Evolutionary conservation across 306 rosid species (phyloP).

Genomic region (Gastrolobium villosum): DNA sequence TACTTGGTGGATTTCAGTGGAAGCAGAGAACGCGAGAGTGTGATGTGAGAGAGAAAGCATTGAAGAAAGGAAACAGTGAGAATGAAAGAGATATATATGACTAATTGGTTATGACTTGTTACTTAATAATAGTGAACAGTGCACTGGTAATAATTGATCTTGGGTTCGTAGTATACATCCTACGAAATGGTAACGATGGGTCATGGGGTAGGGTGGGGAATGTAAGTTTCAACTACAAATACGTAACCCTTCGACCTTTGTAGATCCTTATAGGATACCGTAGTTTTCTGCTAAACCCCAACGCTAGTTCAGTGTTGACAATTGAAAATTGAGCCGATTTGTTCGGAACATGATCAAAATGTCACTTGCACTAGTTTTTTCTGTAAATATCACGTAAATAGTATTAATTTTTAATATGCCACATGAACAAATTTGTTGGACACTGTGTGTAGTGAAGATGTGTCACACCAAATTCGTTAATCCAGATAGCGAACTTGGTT

Average conservation of each 20-base stretch:
- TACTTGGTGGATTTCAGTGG: constrained; percentile 40
- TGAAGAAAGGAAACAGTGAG: not conserved
- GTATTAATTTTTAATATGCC: no score
- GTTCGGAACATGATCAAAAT: no score
- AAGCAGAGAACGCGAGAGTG: constrained; percentile 38
- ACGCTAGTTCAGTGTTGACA: no score
- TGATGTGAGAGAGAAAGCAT: constrained; percentile 15
- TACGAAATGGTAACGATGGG: not conserved
- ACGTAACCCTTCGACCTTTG: constrained; percentile 16
- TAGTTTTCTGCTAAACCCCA: not conserved
- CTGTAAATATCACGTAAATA: no score
- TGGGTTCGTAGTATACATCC: not conserved
- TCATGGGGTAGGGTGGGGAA: no score
- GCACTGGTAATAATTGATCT: constrained; percentile 33
- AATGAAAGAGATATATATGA: not conserved
- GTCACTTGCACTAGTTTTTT: no score
- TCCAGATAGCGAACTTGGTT: no score
- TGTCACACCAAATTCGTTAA: no score
- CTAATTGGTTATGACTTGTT: not conserved
- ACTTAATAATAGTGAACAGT: constrained; percentile 39
- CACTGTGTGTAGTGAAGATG: no score
- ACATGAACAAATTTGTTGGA: no score
- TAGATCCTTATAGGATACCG: not conserved
- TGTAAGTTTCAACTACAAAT: not conserved
- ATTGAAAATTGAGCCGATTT: no score